A percentile compares a stretch with the other conserved stretches of the same genome.
Evolutionary conservation across 2,329 filamentous ascomycete genomes (phyloP).

Genomic region (Hymenoscyphus fructigenus): DNA sequence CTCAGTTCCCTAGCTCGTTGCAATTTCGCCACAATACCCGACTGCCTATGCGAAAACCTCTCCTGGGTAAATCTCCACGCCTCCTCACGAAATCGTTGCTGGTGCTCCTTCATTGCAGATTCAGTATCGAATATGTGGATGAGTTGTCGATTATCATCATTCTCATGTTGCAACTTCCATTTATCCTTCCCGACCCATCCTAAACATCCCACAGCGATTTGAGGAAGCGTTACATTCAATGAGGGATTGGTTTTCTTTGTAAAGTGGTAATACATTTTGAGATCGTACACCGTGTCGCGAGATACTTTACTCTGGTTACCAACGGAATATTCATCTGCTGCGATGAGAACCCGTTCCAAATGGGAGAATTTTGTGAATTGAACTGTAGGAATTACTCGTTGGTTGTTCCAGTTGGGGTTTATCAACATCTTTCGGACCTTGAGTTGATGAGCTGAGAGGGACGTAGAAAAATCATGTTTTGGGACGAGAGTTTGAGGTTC

Average conservation of each 20-base stretch:
- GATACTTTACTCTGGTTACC: slow-evolving; percentile 25
- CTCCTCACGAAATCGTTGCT: slow-evolving; percentile 18
- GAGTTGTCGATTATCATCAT: slow-evolving; percentile 23
- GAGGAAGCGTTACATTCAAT: slow-evolving; percentile 15
- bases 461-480: slow-evolving; percentile 20
- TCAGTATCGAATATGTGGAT: slow-evolving; percentile 23
- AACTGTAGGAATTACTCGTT: slow-evolving; percentile 19
- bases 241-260: background rate
- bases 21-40: slow-evolving; percentile 12
- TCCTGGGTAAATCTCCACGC: slow-evolving; percentile 25
- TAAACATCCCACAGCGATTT: slow-evolving; percentile 27
- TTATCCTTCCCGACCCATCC: slow-evolving; percentile 26
- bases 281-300: slow-evolving; percentile 25
- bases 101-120: slow-evolving; percentile 23
- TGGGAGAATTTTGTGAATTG: slow-evolving; percentile 17
- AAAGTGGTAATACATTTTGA: slow-evolving; percentile 24
- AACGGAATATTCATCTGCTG: slow-evolving; percentile 28
- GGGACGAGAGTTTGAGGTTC: background rate
- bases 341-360: slow-evolving; percentile 22
- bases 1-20: slow-evolving; percentile 9
- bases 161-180: slow-evolving; percentile 19
- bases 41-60: slow-evolving; percentile 1
- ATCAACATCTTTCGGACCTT: slow-evolving; percentile 27
- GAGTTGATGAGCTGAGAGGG: slow-evolving; percentile 16
- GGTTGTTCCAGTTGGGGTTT: slow-evolving; percentile 25